Base-by-base conservation (phyloP, 75 land plant species). In the Sequoiadendron giganteum region DNA sequence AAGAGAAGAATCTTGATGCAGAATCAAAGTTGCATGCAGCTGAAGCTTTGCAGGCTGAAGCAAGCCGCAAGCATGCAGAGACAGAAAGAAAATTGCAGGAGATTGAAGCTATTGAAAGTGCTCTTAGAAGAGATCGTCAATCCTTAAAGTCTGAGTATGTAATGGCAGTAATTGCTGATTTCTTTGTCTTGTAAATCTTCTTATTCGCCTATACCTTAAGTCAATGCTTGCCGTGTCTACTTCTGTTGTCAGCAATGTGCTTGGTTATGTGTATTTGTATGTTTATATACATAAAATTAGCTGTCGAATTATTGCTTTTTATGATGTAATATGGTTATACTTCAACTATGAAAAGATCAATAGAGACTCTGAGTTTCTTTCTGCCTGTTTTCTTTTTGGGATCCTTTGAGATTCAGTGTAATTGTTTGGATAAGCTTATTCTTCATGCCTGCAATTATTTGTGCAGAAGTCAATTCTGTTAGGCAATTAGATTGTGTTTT, bases 11-110 rank as follows among this genome's bases (percentile, higher is more conserved):
- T 16, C 90, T 95, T 79, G 92, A 91, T 81, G 93, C 95, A 14
- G 97, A 97, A 48, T 90, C 92, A 54, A 95, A 94, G 86, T 58
- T 95, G 65, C 93, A 89, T 89, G 87, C 92, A 86, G 97, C 94
- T 86, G 96, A 97, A 88, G 99, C 96, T 1, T 90, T 91, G 87
- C 93, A 93, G 84, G 99, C 99, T 61, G 96, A 98, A 88, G 95
- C 95, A 32, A 95, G 87, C 82, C 91, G 99, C 45, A 97, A 94
- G 85, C 91, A 88, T 87, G 92, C 95, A 15, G 96, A 97, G 40
- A 84, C 93, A 28, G 99, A 98, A 85, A 94, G 95, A 82, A 95
- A 93, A 87, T 75, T 91, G 48, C 95, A 95, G 65, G 99, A 98
- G 86, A 43, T 94, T 19, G 99, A 95, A 85, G 90, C 91, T 72